Base-by-base conservation (phyloP, 1,284 basidiomycete species). In the Phenoliferia sp. region DNA sequence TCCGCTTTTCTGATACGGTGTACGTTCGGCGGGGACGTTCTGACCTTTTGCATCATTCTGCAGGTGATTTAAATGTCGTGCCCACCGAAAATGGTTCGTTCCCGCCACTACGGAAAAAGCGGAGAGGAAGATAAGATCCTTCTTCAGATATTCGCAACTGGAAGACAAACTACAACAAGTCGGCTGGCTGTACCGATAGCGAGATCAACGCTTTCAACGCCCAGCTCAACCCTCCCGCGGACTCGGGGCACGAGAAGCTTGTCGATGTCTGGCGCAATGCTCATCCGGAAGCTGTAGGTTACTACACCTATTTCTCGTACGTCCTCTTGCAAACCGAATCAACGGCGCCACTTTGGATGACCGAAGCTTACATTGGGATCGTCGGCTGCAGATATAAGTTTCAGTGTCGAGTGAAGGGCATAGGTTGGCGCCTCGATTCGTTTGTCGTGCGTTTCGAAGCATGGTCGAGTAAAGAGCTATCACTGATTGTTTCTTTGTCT, bases 371-470 rank as follows among this genome's bases (percentile, higher is more conserved):
- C 12, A 12, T 48, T 15, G n/a, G 15, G 39, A n/a, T 48, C 39
- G 12, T 48, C 12, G n/a, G 15, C 15, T 28, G 7, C 54, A 59
- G 57, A 19, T 59, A 59, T 35, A 84, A 90, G 31, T 92, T 92
- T 79, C 86, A 90, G 69, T 90, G 89, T 77, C 82, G 92, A 54
- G 77, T 77, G 66, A 94, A 92, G 75, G 89, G 90, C 3, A 84
- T 92, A 57, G 92, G 92, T 2, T 94, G 92, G 92, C 83, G 91
- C 69, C 79, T 94, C 54, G 91, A 94, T 77, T 88, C 87, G 81
- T 91, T 63, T 6, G 59, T 72, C n/a, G 90, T 90, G 81, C 75
- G 88, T 82, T n/a, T n/a, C 31, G 3, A 22, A 10, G 2, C 54
- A 4, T 4, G 16, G 5, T 19, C 15, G 54, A 26, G 22, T 56